These are phyloP conservation scores for Sanghuangporus baumii DNA, from an alignment of 1,284 basidiomycete genomes.

Conservation along the genomic window DNA sequence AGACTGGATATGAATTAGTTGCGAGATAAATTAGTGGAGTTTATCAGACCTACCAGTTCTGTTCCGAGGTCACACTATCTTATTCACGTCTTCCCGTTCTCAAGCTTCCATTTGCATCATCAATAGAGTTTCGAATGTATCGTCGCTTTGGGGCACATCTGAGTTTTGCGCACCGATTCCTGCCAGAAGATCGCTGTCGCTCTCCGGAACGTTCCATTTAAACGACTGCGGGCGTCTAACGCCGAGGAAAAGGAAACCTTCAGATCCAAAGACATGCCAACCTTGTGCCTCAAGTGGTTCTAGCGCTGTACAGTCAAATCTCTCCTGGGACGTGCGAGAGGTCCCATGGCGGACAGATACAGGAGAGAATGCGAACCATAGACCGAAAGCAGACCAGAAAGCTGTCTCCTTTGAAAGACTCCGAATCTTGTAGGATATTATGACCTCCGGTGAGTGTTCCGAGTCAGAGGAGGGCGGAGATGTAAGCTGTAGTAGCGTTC, in stretches of 20 bases:
- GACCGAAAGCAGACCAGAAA: conserved; percentile 79
- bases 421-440: conserved; percentile 74
- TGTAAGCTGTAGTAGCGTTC: conserved; percentile 62
- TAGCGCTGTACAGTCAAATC: background rate
- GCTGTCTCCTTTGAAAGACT: conserved; percentile 71
- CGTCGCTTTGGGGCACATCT: conserved; percentile 42
- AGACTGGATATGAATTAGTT: background rate
- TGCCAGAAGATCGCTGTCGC: conserved; percentile 48
- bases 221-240: conserved; percentile 50
- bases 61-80: background rate
- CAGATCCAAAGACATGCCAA: conserved; percentile 22
- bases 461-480: conserved; percentile 37
- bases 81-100: background rate
- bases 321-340: background rate
- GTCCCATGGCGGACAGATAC: conserved; percentile 38
- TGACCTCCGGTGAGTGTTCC: conserved; percentile 28
- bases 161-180: conserved; percentile 49
- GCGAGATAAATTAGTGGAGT: background rate
- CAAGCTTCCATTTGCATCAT: conserved; percentile 42
- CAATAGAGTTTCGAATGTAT: conserved; percentile 64
- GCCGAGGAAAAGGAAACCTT: conserved; percentile 57
- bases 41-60: background rate
- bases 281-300: conserved; percentile 22
- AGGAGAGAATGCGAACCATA: conserved; percentile 73
- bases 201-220: conserved; percentile 45